A percentile compares a stretch with the other conserved stretches of the same genome.
phyloP scores from a whole-genome alignment of 768 basidiomycete species.

The Rhodotorula kratochvilovae region DNA sequence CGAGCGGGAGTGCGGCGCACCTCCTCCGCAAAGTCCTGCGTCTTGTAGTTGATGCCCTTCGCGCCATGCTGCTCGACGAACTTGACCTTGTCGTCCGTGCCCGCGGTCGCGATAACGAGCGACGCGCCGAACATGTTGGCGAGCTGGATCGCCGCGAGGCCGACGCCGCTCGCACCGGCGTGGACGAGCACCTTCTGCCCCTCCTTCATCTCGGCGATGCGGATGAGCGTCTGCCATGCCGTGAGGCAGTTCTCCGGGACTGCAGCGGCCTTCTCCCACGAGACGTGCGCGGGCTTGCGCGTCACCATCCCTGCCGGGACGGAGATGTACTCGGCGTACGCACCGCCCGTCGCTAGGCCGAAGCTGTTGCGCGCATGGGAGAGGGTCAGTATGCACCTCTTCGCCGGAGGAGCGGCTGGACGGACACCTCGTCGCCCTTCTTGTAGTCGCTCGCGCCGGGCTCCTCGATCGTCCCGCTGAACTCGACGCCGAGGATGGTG shows the following conservation, averaged over 20 bases:
- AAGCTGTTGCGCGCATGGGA: conserved; percentile 22
- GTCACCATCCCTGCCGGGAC: conserved; percentile 64
- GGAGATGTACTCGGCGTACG: conserved; percentile 51
- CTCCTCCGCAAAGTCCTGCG: conserved; percentile 69
- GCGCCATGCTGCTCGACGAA: conserved; percentile 62
- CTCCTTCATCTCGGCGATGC: conserved; percentile 64
- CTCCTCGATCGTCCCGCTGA: conserved; percentile 40
- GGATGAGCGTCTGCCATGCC: conserved; percentile 57
- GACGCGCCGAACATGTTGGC: conserved; percentile 70
- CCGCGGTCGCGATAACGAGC: conserved; percentile 78
- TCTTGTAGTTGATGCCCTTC: conserved; percentile 69
- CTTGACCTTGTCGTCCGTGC: conserved; percentile 72
- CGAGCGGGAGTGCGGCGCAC: conserved; percentile 49
- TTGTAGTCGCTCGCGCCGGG: conserved; percentile 21
- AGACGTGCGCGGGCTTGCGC: conserved; percentile 66
- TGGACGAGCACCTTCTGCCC: conserved; percentile 79
- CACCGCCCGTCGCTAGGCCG: conserved; percentile 41
- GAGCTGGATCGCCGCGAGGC: conserved; percentile 79
- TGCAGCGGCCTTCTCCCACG: conserved; percentile 78
- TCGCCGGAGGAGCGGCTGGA: not conserved
- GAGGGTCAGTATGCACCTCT: not conserved
- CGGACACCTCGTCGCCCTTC: conserved; percentile 40
- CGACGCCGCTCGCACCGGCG: conserved; percentile 86
- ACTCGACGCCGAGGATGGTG: conserved; percentile 43
- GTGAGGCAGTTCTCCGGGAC: conserved; percentile 75